Base-by-base conservation (phyloP, 192 early-diverging fungal species). In the Cladochytrium replicatum region DNA sequence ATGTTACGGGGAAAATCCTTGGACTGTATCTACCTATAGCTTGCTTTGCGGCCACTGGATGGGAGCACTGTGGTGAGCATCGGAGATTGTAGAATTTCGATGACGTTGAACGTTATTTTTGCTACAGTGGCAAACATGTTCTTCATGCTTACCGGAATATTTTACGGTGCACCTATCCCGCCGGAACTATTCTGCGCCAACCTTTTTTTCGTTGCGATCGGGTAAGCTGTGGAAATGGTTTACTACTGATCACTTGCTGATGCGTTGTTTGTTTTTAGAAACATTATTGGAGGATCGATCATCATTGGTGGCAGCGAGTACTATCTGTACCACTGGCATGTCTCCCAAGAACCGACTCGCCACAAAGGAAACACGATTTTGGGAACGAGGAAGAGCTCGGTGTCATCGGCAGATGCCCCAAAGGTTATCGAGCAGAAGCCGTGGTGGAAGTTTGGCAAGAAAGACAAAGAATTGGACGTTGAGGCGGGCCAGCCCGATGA, bases 51-150 rank as follows among this genome's bases (percentile, higher is more conserved):
- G 60, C 54, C 15, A 58, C 53, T 5, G 60, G 54, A 13, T 62
- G 38, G 34, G 60, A 62, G 38, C 54, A 62, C 40, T 49, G 46
- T 38, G 54, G n/a, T n/a, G n/a, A n/a, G n/a, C n/a, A n/a, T n/a
- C n/a, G n/a, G n/a, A n/a, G n/a, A n/a, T n/a, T n/a, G n/a, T n/a
- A n/a, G n/a, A n/a, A n/a, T n/a, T n/a, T n/a, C n/a, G n/a, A n/a
- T n/a, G n/a, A n/a, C n/a, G n/a, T n/a, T n/a, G n/a, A n/a, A n/a
- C n/a, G n/a, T n/a, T n/a, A n/a, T n/a, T n/a, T n/a, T n/a, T n/a
- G n/a, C n/a, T n/a, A n/a, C n/a, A n/a, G n/a, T 62, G 25, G 60
- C 60, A 13, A 62, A 62, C 41, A 62, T 62, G 60, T 56, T 41
- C 42, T 62, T 38, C 43, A 56, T 62, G 3, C 50, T 54, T 4